A percentile compares a stretch with the other conserved stretches of the same genome.
Conservation (phyloP, 2,329 filamentous ascomycete species). For the Fusarium incarnatum region DNA sequence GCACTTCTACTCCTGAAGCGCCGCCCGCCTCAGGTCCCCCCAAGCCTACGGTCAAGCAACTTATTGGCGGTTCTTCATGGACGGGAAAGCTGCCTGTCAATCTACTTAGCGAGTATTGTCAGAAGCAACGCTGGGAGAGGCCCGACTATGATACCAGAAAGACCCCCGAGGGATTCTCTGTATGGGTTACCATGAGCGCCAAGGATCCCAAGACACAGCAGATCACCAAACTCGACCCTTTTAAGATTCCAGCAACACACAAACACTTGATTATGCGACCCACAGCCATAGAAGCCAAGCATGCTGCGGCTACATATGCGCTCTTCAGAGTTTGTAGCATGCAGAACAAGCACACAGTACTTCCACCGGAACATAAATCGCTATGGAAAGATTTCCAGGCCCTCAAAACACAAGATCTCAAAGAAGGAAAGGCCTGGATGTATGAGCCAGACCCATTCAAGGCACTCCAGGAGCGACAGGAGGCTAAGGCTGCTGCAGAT, state of each 20-base stretch:
- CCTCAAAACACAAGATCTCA: constrained; percentile 83
- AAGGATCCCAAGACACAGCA: constrained; percentile 87
- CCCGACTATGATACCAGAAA: constrained; percentile 89
- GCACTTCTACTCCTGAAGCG: constrained; percentile 47
- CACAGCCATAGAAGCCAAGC: constrained; percentile 88
- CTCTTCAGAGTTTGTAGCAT: constrained; percentile 93
- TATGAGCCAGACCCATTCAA: constrained; percentile 96
- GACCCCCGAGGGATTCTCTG: constrained; percentile 78
- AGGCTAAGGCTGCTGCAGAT: constrained; percentile 78
- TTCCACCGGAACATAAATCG: constrained; percentile 89
- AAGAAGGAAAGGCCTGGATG: constrained; percentile 83
- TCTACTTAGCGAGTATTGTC: constrained; percentile 91
- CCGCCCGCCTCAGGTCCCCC: constrained; percentile 58
- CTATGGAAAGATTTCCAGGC: constrained; percentile 92
- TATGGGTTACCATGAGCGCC: constrained; percentile 81
- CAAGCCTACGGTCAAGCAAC: constrained; percentile 76
- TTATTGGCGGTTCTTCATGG: constrained; percentile 96
- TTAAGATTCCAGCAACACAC: constrained; percentile 81
- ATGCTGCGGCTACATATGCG: constrained; percentile 92
- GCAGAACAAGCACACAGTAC: constrained; percentile 94
- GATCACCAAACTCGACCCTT: constrained; percentile 78
- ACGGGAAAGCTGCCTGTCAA: constrained; percentile 97
- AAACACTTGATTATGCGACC: constrained; percentile 80
- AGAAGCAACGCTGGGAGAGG: constrained; percentile 95
- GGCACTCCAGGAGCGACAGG: constrained; percentile 81